Base-by-base conservation (phyloP, 768 basidiomycete species). In the Suillus americanus region DNA sequence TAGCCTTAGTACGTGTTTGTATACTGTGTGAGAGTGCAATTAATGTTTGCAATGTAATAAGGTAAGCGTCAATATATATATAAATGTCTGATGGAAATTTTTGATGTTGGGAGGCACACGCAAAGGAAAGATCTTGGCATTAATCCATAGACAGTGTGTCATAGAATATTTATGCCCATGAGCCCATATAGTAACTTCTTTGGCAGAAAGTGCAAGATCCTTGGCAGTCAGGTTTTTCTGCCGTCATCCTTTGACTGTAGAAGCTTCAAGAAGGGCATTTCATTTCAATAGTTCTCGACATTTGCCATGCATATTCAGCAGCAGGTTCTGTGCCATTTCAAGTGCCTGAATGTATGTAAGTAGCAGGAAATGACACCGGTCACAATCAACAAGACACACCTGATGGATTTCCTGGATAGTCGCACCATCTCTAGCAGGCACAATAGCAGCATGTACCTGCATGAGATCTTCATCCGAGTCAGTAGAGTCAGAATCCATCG, bases 141-240 rank as follows among this genome's bases (percentile, higher is more conserved):
- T 60, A 13, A 62, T 50, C 46, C 61, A 62, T 35, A 62, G 61
- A 46, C 61, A 45, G 28, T 62, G 45, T 3, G 3, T 50, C 35
- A 46, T 35, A 16, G 28, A 45, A 46, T 45, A 62, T 30, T 62
- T 62, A 9, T 2, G 18, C 33, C 61, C 8, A 4, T 43, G 40
- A 46, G 28, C 40, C 28, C n/a, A 1, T 25, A 53, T 53, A 12
- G 9, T 35, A 8, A 53, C 45, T 35, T 62, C 28, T 23, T 25
- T 46, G 25, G 48, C 25, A 8, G 48, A 50, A 14, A 50, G 48
- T 28, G 48, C 48, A 50, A 50, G 48, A 50, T 50, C 48, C 48
- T 50, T 50, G 48, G 48, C 3, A 3, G 48, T 50, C 48, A 50
- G 2, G 48, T 50, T 48, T 13, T 25, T 28, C 48, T 3, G 2